Base-by-base conservation (phyloP, 257 asterid genomes). In the Marsdenia floribunda region DNA sequence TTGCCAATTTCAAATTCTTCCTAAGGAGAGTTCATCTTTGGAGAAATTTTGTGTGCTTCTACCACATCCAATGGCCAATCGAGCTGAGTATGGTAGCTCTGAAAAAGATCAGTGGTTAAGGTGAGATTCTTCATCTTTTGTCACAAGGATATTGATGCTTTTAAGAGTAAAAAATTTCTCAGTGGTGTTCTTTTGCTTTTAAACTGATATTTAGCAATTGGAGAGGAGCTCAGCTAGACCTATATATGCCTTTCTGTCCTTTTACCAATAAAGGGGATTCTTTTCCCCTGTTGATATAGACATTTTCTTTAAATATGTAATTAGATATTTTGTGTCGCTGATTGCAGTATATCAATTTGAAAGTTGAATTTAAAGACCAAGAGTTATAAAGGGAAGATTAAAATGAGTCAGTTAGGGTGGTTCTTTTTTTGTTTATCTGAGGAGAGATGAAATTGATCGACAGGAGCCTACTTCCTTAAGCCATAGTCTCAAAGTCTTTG, bases 1-100 rank as follows among this genome's bases (percentile, higher is more conserved):
- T 86, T 92, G 97, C 87, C 96, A 83, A 85, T 90, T 85, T 81
- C 99, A 94, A 86, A 83, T 91, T 83, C 91, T 94, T 57, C 98
- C 98, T 0, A 72, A 81, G 75, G 97, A 91, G 73, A 58, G 81
- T 33, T 74, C 85, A n/a, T 80, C 90, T 8, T 26, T 88, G 85
- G 86, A 87, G 74, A 70, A 76, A 76, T 92, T 94, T 67, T 72
- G 61, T 75, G 84, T 87, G 3, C 90, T 90, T 73, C 88, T 94
- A 74, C 99, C 99, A 44, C 84, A 72, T 33, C 78, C 90, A 55
- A 80, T 87, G 82, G 66, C 78, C 70, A 73, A 78, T 67, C 75
- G 22, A 66, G 82, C 83, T 66, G 80, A 66, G 68, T 63, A 84
- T 73, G 73, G 71, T 1, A 26, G 73, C 66, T 54, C 9, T 65